Base-by-base conservation (phyloP, 1,139 yeast genomes). In the Debaryomyces psychrophilus region DNA sequence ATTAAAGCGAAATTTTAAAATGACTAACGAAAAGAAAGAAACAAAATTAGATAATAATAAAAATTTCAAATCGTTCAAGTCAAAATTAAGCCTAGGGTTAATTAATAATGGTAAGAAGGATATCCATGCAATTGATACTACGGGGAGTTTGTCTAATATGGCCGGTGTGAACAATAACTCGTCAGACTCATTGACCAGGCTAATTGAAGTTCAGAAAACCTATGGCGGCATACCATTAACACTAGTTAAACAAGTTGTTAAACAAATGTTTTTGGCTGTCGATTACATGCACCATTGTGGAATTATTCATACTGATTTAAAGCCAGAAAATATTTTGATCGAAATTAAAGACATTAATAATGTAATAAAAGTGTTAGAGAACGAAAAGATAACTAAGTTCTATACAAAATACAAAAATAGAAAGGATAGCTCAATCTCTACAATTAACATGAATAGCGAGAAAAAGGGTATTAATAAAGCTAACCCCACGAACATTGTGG, bases 241-340 rank as follows among this genome's bases (percentile, higher is more conserved):
- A 7, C 57, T 67, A 41, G 76, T 69, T 20, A 69, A 69, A 53
- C 69, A 64, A 49, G 69, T 73, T 17, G 68, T 69, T 11, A 66
- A 64, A 42, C 78, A 73, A 56, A 56, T 73, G 38, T 59, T 73
- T 33, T 51, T 64, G 38, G 68, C 76, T n/a, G 50, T 72, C 23
- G 73, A 71, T 53, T 71, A 69, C 48, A 67, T 73, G 59, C 79
- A 73, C 52, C 65, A 60, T 53, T 69, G 75, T 52, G 76, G 76
- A 2, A 65, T 73, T 4, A 68, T 71, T 38, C 79, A 73, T 55
- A 73, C 79, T 12, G 79, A 73, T 49, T 58, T 73, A 47, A 73
- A 73, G 51, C 77, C 77, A 1, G 79, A 73, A 48, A 73, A 73
- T 53, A 67, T 73, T 15, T 61, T 73, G 44, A 66, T 73, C 41